phyloP scores from a whole-genome alignment of 2,329 filamentous ascomycete species.

The Epichloe uncinata region DNA sequence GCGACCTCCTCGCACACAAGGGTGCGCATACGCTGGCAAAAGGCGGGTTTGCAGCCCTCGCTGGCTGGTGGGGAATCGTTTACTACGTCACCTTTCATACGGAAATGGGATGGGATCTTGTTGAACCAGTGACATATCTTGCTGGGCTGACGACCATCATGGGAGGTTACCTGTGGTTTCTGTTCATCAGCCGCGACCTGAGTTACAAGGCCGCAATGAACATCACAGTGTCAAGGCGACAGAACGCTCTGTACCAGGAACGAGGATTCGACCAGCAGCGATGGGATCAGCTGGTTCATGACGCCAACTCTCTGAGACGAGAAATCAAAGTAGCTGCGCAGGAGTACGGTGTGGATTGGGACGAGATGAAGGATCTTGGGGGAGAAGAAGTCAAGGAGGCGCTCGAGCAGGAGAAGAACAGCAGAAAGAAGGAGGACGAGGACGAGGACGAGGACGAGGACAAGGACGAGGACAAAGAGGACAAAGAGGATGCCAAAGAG shows the following conservation, averaged over 20 bases:
- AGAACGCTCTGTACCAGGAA: constrained; percentile 61
- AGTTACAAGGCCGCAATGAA: constrained; percentile 80
- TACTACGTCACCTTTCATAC: constrained; percentile 62
- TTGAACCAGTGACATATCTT: constrained; percentile 84
- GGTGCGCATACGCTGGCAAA: constrained; percentile 67
- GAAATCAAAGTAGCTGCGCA: constrained; percentile 72
- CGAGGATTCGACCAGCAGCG: constrained; percentile 61
- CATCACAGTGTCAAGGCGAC: constrained; percentile 67
- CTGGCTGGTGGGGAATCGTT: constrained; percentile 70
- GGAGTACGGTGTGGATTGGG: constrained; percentile 86
- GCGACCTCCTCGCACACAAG: constrained; percentile 63
- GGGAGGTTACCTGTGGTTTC: constrained; percentile 83
- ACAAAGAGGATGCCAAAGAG: constrained; percentile 11
- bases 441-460: constrained; percentile 23
- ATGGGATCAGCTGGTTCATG: constrained; percentile 70
- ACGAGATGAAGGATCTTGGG: constrained; percentile 61
- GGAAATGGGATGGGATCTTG: constrained; percentile 75
- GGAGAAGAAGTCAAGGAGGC: constrained; percentile 48
- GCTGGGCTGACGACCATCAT: constrained; percentile 78
- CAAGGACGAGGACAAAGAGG: too few relatives aligned
- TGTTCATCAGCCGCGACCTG: constrained; percentile 83
- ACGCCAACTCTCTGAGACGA: constrained; percentile 60
- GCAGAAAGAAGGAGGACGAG: constrained; percentile 22
- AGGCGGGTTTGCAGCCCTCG: constrained; percentile 60
- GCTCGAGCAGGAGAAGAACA: constrained; percentile 37